Conservation (phyloP, 73 alveolate genomes). For the Paramecium primaurelia region DNA sequence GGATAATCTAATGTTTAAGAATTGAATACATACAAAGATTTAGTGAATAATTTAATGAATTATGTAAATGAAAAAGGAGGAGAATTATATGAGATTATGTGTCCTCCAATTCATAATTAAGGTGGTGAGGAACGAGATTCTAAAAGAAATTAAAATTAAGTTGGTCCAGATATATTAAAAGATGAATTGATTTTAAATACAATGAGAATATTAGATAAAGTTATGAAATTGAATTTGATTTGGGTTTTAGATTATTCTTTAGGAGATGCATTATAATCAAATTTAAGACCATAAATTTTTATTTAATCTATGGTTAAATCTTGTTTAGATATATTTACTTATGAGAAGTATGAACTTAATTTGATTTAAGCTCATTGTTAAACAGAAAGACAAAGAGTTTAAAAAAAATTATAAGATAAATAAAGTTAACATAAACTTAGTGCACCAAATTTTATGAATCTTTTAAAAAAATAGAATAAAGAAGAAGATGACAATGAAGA, state of each 20-base stretch:
- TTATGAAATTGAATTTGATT: neutral
- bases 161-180: neutral
- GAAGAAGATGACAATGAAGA: conserved; percentile 46
- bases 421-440: neutral
- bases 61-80: neutral
- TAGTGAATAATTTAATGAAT: neutral
- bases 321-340: neutral
- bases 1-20: neutral
- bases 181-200: neutral
- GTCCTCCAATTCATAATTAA: neutral
- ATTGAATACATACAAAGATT: conserved; percentile 28
- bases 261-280: neutral
- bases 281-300: neutral
- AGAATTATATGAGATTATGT: neutral
- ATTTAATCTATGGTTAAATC: neutral
- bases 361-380: neutral
- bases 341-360: conserved; percentile 15
- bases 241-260: neutral
- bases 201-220: neutral
- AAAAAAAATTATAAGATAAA: neutral
- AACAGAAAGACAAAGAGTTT: neutral
- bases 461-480: neutral
- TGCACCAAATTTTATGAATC: conserved; percentile 21
- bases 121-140: neutral
- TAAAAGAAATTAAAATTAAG: neutral